Percentiles rank a stretch among this genome's conserved stretches.
These are phyloP conservation scores for Termitomyces sp. DNA, from an alignment of 768 basidiomycete species.

Conservation along the genomic window DNA sequence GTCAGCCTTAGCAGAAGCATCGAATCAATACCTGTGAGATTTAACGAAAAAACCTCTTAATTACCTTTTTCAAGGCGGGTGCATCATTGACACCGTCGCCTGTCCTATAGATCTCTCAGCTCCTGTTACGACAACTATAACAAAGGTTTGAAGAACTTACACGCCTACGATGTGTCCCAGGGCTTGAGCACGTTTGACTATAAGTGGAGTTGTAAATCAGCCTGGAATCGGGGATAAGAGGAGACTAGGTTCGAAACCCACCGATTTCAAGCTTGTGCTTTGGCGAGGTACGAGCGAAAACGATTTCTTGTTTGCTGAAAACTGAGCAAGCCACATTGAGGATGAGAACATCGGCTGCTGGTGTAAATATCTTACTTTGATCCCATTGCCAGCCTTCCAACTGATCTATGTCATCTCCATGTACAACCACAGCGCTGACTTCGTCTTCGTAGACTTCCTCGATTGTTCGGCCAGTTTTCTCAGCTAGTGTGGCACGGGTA, in stretches of 20 bases:
- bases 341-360: not conserved
- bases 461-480: slow-evolving; percentile 46
- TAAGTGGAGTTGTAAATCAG: not conserved
- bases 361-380: slow-evolving; percentile 41
- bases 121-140: not conserved
- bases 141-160: slow-evolving; percentile 31
- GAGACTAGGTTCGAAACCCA: slow-evolving; percentile 18
- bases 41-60: not conserved
- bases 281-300: slow-evolving; percentile 68
- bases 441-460: slow-evolving; percentile 67
- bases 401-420: slow-evolving; percentile 62
- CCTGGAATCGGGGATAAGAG: not conserved
- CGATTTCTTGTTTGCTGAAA: slow-evolving; percentile 64
- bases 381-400: slow-evolving; percentile 75
- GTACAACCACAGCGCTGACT: slow-evolving; percentile 59
- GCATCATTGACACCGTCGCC: slow-evolving; percentile 74
- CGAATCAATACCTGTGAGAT: not conserved
- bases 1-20: slow-evolving; percentile 40
- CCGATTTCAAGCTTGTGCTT: slow-evolving; percentile 74
- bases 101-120: slow-evolving; percentile 32
- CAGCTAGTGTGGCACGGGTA: slow-evolving; percentile 55
- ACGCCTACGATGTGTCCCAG: slow-evolving; percentile 70
- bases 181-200: slow-evolving; percentile 68
- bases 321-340: slow-evolving; percentile 30
- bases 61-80: slow-evolving; percentile 58